Evolutionary conservation across 2,329 filamentous ascomycete species (phyloP), one percentile per base, ranked within the genome.

Genomic region (Apiospora rasikravindrae): DNA sequence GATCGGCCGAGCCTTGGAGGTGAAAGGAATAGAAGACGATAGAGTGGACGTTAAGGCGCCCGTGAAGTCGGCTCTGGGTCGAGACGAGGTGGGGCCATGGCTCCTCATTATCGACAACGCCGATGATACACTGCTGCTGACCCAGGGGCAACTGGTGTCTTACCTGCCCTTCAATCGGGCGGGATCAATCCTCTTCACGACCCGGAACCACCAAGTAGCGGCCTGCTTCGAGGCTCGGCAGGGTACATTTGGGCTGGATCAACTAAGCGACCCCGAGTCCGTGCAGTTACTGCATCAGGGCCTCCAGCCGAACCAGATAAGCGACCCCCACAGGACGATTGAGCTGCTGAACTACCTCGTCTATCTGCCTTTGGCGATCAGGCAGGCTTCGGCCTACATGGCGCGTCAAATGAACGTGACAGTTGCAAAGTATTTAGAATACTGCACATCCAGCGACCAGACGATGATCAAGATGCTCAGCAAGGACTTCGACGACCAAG

Each of bases 31-130:
- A 22, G 49, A 11, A 22, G 49, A 53, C 7, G 49, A 53, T 2
- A 53, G 22, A 53, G 49, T 16, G 22, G 49, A 53, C 49, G 16
- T 53, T n/a, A 53, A 53, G 16, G 26, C 22, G 49, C 49, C 84
- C 33, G 81, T 82, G 3, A 22, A 40, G 19, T 2, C 45, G n/a
- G 45, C 45, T n/a, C 45, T 49, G 13, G 44, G 44, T 16, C 19
- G 44, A 16, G 19, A 16, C 44, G 44, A 45, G 8, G 16, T 13
- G 44, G 44, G 44, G 19, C 14, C 1, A 16, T 45, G 44, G 44
- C 44, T 45, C 19, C 44, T 45, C 4, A 45, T 45, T 16, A 19
- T 45, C 13, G 44, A 45, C 44, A 45, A 45, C 19, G 44, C 19
- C 44, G 44, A 45, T 5, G 44, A 45, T 45, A 13, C 16, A 19